Evolutionary conservation across 202 grass and related monocot genomes (phyloP).

Genomic region (Sporobolus alterniflorus): DNA sequence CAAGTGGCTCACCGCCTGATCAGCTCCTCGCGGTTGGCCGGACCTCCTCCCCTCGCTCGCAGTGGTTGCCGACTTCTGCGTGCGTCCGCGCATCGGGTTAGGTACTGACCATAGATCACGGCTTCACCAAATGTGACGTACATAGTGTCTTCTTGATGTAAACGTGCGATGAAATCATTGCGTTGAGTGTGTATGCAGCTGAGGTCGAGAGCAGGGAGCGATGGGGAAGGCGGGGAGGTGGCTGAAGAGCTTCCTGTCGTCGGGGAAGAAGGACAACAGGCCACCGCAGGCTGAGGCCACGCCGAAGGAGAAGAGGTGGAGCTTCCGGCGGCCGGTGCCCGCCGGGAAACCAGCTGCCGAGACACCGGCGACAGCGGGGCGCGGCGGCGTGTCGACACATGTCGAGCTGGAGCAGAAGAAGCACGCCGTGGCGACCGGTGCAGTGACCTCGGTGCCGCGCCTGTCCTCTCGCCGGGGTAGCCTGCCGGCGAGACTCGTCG

Average conservation of each 20-base stretch:
- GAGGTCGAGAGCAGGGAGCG: not conserved
- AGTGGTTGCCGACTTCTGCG: conserved; percentile 4
- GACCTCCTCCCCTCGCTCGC: not conserved
- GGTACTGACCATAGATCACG: conserved; percentile 31
- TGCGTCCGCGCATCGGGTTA: conserved; percentile 16
- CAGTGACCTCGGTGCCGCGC: too few species aligned
- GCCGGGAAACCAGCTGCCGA: not conserved
- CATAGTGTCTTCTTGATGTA: not conserved
- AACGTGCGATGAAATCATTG: not conserved
- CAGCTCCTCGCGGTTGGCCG: conserved; percentile 5
- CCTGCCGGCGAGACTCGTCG: not conserved
- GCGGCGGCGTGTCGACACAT: not conserved
- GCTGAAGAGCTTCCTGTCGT: conserved; percentile 58
- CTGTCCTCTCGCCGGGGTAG: too few species aligned
- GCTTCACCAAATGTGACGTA: not conserved
- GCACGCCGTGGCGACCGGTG: conserved; percentile 39
- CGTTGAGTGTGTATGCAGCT: not conserved
- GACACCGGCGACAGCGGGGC: not conserved
- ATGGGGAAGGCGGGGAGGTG: conserved; percentile 79
- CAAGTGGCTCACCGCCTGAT: conserved; percentile 37
- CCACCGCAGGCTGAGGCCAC: not conserved
- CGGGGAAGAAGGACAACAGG: conserved; percentile 47
- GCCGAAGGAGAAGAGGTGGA: conserved; percentile 65
- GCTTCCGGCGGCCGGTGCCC: conserved; percentile 52
- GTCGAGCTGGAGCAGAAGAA: conserved; percentile 52